Base-by-base conservation (phyloP, 1,284 basidiomycete species). In the Ustilago shanxiensis region DNA sequence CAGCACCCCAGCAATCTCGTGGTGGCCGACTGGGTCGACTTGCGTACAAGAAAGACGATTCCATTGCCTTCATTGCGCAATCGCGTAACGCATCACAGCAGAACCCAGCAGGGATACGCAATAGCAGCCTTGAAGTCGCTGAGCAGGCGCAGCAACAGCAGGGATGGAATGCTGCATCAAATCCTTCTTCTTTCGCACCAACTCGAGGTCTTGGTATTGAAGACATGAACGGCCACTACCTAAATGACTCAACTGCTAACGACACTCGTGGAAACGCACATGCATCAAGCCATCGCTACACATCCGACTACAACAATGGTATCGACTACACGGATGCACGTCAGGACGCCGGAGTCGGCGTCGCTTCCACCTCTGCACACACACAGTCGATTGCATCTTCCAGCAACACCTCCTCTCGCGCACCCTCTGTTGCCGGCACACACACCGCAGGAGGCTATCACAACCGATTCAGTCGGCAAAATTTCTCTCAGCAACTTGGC, bases 41-140 rank as follows among this genome's bases (percentile, higher is more conserved):
- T 24, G 65, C 73, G 5, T 79, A 79, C 66, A 79, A 72, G 44
- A 79, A 79, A 61, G 70, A 63, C 18, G 77, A 79, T n/a, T 66
- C 70, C 0, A 69, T 72, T 16, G 62, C 74, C 8, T 69, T 68
- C 56, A 62, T 68, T 44, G 62, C 69, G 11, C 68, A 72, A 39
- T 60, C 72, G 45, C 66, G 66, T 37, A 74, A 64, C 26, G 71
- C 65, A 5, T 67, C 58, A 2, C 66, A 65, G 10, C 66, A 57
- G 13, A 54, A 50, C 35, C 20, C 65, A 13, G 37, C 53, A 31
- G 49, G 47, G 1, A 41, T 50, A 8, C 57, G 57, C 5, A 52
- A 49, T 6, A 52, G 37, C 54, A 51, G 51, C 47, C 28, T 49
- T 22, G 66, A 61, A 28, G 61, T 33, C 14, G n/a, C 22, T 1